Conservation (phyloP, 1,284 basidiomycete genomes). For the Athelia sp. region DNA sequence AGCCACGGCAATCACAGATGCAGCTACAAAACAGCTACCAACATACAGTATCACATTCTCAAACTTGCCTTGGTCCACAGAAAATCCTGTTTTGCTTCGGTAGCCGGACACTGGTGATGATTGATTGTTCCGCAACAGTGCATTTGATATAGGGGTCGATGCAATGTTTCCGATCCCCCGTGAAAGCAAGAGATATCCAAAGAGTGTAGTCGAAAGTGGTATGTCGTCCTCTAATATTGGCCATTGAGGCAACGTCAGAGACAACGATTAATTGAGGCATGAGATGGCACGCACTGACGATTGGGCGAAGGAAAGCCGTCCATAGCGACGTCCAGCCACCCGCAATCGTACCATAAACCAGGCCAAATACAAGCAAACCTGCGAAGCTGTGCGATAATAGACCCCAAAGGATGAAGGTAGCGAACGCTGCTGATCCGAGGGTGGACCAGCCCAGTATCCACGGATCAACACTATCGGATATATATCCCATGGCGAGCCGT, state of each 20-base stretch:
- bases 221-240: slow-evolving; percentile 28
- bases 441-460: slow-evolving; percentile 27
- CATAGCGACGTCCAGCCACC: slow-evolving; percentile 33
- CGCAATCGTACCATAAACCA: slow-evolving; percentile 29
- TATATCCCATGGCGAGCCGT: slow-evolving; percentile 26
- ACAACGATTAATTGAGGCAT: background rate
- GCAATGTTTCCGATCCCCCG: slow-evolving; percentile 37
- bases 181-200: slow-evolving; percentile 31
- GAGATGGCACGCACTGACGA: slow-evolving; percentile 20
- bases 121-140: slow-evolving; percentile 11
- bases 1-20: slow-evolving; percentile 19
- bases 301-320: slow-evolving; percentile 24
- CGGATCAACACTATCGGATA: slow-evolving; percentile 31
- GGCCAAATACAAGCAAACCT: slow-evolving; percentile 27
- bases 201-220: slow-evolving; percentile 25
- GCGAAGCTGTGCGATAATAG: slow-evolving; percentile 26
- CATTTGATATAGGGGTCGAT: slow-evolving; percentile 35
- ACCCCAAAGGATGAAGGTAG: slow-evolving; percentile 36
- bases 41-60: slow-evolving; percentile 30
- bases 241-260: background rate
- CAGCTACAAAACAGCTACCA: slow-evolving; percentile 30
- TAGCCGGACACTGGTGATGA: background rate
- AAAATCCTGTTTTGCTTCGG: slow-evolving; percentile 21
- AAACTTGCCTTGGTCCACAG: slow-evolving; percentile 27
- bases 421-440: slow-evolving; percentile 17